phyloP scores from a whole-genome alignment of 768 basidiomycete species.

The Russula earlei region DNA sequence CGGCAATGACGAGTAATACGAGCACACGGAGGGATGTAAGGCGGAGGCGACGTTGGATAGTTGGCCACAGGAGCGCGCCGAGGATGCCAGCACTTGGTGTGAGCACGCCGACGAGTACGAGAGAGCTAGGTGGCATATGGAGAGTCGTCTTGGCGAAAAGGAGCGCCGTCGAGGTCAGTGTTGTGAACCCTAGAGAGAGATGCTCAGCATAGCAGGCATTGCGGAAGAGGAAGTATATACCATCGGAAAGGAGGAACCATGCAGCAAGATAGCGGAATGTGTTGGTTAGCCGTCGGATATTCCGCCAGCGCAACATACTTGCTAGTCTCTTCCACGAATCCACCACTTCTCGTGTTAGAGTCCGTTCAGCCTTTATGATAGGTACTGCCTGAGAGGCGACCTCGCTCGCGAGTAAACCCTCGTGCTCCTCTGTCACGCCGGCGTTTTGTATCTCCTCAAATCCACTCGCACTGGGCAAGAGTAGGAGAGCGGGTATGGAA shows the following conservation, averaged over 20 bases:
- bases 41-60: slow-evolving; percentile 50
- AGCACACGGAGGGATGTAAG: slow-evolving; percentile 66
- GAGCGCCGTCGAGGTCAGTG: slow-evolving; percentile 84
- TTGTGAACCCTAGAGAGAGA: slow-evolving; percentile 64
- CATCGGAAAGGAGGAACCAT: slow-evolving; percentile 92
- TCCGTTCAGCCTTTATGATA: slow-evolving; percentile 30
- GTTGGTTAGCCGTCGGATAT: slow-evolving; percentile 66
- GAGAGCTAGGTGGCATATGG: slow-evolving; percentile 65
- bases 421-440: slow-evolving; percentile 2
- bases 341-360: slow-evolving; percentile 40
- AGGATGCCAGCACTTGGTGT: slow-evolving; percentile 69
- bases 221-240: slow-evolving; percentile 31
- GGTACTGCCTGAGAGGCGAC: background rate
- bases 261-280: slow-evolving; percentile 87
- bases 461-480: slow-evolving; percentile 44
- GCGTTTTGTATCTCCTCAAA: slow-evolving; percentile 19
- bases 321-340: slow-evolving; percentile 71
- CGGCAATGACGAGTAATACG: slow-evolving; percentile 54
- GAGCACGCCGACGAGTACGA: slow-evolving; percentile 74
- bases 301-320: slow-evolving; percentile 60
- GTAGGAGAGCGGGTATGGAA: slow-evolving; percentile 67
- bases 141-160: slow-evolving; percentile 88
- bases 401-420: slow-evolving; percentile 11
- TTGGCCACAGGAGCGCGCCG: slow-evolving; percentile 78
- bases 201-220: background rate